A percentile compares a stretch with the other conserved stretches of the same genome.
Conservation (phyloP, 2,329 filamentous ascomycete species). For the Hansfordia pulvinata region DNA sequence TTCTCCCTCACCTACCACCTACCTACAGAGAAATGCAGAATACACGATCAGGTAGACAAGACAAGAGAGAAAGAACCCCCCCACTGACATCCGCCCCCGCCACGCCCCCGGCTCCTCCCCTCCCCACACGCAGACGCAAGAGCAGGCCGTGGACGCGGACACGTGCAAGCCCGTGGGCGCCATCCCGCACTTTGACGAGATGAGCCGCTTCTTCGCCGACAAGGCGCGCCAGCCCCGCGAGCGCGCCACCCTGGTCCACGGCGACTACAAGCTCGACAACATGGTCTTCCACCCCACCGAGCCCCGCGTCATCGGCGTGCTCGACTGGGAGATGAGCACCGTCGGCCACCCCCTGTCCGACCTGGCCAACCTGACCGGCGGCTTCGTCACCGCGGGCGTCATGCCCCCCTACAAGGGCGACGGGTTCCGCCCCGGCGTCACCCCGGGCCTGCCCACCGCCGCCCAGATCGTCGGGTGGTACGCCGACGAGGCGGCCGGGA, state of each 20-base stretch:
- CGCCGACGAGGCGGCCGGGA: background rate
- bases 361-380: conserved; percentile 54
- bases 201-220: conserved; percentile 63
- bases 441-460: conserved; percentile 32
- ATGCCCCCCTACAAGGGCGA: background rate
- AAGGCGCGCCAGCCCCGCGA: conserved; percentile 60
- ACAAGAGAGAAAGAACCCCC: too few relatives aligned
- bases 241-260: conserved; percentile 66
- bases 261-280: conserved; percentile 89
- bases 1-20: too few relatives aligned
- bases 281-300: conserved; percentile 78
- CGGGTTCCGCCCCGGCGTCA: conserved; percentile 43
- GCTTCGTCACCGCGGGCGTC: conserved; percentile 2
- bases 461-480: background rate
- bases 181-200: conserved; percentile 69
- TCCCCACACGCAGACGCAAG: too few relatives aligned
- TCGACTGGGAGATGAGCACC: conserved; percentile 98
- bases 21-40: too few relatives aligned
- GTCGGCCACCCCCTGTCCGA: conserved; percentile 85
- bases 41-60: too few relatives aligned
- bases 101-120: too few relatives aligned
- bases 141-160: background rate
- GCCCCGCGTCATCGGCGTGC: conserved; percentile 73
- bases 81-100: too few relatives aligned
- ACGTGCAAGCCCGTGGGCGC: conserved; percentile 31